Evolutionary conservation across 2,329 filamentous ascomycete genomes (phyloP).

Genomic region (Aureobasidium sp.): DNA sequence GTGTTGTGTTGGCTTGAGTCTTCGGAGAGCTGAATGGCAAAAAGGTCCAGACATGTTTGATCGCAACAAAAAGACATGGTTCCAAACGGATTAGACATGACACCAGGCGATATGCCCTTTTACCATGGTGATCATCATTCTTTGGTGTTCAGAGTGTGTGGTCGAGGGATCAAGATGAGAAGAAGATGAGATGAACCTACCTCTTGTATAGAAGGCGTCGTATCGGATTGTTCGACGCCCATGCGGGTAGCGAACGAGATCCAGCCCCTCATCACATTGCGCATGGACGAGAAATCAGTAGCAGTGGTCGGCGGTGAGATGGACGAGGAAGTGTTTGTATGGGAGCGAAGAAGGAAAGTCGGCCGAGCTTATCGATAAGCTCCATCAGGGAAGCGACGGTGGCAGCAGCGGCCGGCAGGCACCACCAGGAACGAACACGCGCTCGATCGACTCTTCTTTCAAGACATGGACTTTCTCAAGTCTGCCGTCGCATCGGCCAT

Average conservation of each 20-base stretch:
- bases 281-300: background rate
- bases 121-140: constrained; percentile 52
- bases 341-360: background rate
- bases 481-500: constrained; percentile 96
- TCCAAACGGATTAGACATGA: background rate
- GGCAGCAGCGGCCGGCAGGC: background rate
- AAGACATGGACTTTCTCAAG: constrained; percentile 88
- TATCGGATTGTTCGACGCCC: background rate
- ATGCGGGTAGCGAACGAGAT: background rate
- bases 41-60: background rate
- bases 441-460: background rate
- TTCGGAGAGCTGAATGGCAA: background rate
- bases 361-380: constrained; percentile 13
- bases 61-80: background rate
- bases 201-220: background rate
- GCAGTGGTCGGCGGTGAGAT: background rate
- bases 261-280: background rate
- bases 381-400: background rate
- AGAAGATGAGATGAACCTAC: background rate
- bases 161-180: background rate
- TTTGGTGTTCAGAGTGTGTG: background rate
- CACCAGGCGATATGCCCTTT: constrained; percentile 51
- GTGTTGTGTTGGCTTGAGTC: constrained; percentile 4
- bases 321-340: background rate
- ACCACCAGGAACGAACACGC: background rate